Percentiles rank a stretch among this genome's conserved stretches.
These are phyloP conservation scores for Jaltomata sinuosa DNA, from an alignment of 257 asterid genomes.

Conservation along the genomic window DNA sequence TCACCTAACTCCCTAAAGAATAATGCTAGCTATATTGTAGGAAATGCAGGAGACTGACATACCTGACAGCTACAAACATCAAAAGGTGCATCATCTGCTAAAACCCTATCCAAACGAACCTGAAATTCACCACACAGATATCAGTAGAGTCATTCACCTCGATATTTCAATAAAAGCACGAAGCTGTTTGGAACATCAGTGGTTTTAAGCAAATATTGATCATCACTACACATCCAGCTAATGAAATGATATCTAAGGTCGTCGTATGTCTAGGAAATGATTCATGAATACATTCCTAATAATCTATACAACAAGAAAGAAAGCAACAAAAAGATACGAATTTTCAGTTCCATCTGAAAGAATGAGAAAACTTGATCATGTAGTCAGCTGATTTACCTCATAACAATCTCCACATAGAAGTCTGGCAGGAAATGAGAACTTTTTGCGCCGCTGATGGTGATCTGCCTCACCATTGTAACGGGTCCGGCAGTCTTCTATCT, in stretches of 20 bases:
- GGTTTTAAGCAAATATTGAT: neutral
- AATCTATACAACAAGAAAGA: neutral
- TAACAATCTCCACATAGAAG: slow-evolving; percentile 94
- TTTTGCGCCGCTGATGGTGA: slow-evolving; percentile 87
- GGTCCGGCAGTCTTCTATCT: slow-evolving; percentile 96
- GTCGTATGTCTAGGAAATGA: neutral
- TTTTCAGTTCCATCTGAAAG: neutral
- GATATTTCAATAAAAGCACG: neutral
- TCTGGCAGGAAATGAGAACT: slow-evolving; percentile 93
- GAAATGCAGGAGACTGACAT: slow-evolving; percentile 9
- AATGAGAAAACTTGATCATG: neutral
- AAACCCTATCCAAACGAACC: slow-evolving; percentile 69
- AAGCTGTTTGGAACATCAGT: neutral
- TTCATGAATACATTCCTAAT: neutral
- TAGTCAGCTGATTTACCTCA: slow-evolving; percentile 41
- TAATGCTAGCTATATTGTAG: neutral
- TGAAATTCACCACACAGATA: slow-evolving; percentile 20
- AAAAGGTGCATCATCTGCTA: slow-evolving; percentile 93
- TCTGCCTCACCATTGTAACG: slow-evolving; percentile 99
- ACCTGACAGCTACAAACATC: slow-evolving; percentile 98
- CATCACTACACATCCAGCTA: neutral
- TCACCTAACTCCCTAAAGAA: neutral
- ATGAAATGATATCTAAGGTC: neutral
- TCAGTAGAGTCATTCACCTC: neutral
- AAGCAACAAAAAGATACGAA: neutral